Percentiles rank a stretch among this genome's conserved stretches.
Conservation (phyloP, 2,329 filamentous ascomycete genomes). For the Paraphaeosphaeria minitans region DNA sequence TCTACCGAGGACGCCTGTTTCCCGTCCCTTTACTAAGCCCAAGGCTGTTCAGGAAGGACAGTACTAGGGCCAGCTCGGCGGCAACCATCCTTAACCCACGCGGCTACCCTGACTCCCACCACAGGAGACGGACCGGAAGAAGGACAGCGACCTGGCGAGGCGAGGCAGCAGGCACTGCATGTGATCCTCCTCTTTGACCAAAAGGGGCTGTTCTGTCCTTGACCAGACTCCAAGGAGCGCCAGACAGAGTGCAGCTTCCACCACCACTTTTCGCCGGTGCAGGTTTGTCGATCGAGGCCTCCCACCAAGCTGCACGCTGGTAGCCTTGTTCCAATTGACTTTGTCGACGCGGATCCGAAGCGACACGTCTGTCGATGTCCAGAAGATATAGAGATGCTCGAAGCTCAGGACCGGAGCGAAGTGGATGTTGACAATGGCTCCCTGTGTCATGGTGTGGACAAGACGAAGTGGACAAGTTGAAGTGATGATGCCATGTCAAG, state of each 20-base stretch:
- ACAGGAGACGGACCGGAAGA: background rate
- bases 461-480: background rate
- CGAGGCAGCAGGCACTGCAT: background rate
- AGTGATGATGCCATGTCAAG: background rate
- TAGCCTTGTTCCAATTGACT: constrained; percentile 6
- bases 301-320: constrained; percentile 9
- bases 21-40: background rate
- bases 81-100: background rate
- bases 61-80: constrained; percentile 2
- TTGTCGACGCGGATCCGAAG: constrained; percentile 10
- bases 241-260: constrained; percentile 5
- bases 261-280: constrained; percentile 6
- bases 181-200: background rate
- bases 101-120: background rate
- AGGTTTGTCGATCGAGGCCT: constrained; percentile 9
- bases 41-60: background rate
- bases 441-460: background rate
- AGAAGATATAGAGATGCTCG: constrained; percentile 1
- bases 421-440: background rate
- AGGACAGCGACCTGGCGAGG: background rate
- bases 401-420: background rate
- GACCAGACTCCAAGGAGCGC: constrained; percentile 3
- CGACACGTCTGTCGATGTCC: constrained; percentile 8
- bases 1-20: constrained; percentile 2
- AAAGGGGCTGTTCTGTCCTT: constrained; percentile 5